Percentiles rank a stretch among this genome's conserved stretches.
Evolutionary conservation across 306 rosid species (phyloP).

Genomic region (Prunus mira): DNA sequence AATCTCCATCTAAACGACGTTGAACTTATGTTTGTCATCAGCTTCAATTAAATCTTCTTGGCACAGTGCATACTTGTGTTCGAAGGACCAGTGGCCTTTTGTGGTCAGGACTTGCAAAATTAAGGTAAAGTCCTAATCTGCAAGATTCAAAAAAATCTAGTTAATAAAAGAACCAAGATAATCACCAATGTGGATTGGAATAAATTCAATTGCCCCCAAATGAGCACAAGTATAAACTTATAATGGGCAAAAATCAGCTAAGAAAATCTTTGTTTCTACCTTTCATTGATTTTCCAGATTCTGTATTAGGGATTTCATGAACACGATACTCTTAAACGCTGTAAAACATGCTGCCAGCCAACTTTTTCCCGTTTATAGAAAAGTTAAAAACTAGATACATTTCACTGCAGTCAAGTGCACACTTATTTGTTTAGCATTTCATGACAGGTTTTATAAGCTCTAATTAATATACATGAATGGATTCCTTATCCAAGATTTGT

Average conservation of each 20-base stretch:
- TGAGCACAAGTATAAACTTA: not conserved
- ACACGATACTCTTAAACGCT: not conserved
- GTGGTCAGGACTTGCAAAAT: conserved; percentile 13
- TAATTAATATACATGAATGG: not conserved
- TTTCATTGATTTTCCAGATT: not conserved
- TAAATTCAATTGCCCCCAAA: not conserved
- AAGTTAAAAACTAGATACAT: not conserved
- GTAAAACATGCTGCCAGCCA: not conserved
- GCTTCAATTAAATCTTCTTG: conserved; percentile 22
- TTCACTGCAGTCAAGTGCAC: not conserved
- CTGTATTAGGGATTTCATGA: not conserved
- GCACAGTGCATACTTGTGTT: conserved; percentile 17
- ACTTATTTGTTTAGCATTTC: not conserved
- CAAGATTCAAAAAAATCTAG: not conserved
- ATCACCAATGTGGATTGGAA: not conserved
- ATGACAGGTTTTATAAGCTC: not conserved
- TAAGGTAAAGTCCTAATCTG: conserved; percentile 21
- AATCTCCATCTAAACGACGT: conserved; percentile 14
- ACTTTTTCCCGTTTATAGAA: not conserved
- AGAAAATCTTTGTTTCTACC: not conserved
- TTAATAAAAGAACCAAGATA: not conserved
- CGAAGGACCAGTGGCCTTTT: conserved; percentile 5
- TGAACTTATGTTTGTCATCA: conserved; percentile 22
- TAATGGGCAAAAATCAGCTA: too few species aligned
- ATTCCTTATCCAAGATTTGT: too few species aligned